These are phyloP conservation scores for Fusarium mundagurra DNA, from an alignment of 2,329 filamentous ascomycete genomes.

Conservation along the genomic window DNA sequence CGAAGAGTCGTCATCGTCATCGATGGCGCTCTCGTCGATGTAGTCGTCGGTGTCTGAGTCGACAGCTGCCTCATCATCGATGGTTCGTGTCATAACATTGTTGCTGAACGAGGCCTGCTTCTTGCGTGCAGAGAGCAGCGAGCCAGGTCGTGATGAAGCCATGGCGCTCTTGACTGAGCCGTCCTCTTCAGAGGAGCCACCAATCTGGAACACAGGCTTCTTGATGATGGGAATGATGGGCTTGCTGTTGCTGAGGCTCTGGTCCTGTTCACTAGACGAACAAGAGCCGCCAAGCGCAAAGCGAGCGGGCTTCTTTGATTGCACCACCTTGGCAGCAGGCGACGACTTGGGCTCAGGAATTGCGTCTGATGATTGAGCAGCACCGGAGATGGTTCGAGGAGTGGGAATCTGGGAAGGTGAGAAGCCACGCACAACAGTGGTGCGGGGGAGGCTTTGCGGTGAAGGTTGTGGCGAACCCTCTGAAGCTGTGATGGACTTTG, in stretches of 20 bases:
- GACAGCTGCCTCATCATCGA: conserved; percentile 63
- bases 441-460: conserved; percentile 44
- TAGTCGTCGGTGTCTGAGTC: conserved; percentile 74
- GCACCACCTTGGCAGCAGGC: conserved; percentile 72
- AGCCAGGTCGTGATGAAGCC: conserved; percentile 55
- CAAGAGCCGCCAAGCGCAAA: conserved; percentile 84
- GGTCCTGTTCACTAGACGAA: conserved; percentile 71
- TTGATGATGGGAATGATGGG: conserved; percentile 44
- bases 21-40: conserved; percentile 84
- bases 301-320: conserved; percentile 69
- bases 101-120: conserved; percentile 87
- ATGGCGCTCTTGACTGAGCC: conserved; percentile 73
- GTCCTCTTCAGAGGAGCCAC: conserved; percentile 77
- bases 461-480: conserved; percentile 44
- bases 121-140: conserved; percentile 61
- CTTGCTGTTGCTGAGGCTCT: conserved; percentile 57
- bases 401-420: conserved; percentile 75
- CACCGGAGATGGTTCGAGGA: conserved; percentile 57
- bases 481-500: conserved; percentile 66
- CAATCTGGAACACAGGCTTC: conserved; percentile 62
- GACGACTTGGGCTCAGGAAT: conserved; percentile 70
- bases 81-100: conserved; percentile 74
- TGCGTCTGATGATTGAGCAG: conserved; percentile 63
- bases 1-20: conserved; percentile 72
- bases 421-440: conserved; percentile 81